Percentiles rank a stretch among this genome's conserved stretches.
Evolutionary conservation across 2,329 filamentous ascomycete genomes (phyloP).

Genomic region (Tolypocladium paradoxum): DNA sequence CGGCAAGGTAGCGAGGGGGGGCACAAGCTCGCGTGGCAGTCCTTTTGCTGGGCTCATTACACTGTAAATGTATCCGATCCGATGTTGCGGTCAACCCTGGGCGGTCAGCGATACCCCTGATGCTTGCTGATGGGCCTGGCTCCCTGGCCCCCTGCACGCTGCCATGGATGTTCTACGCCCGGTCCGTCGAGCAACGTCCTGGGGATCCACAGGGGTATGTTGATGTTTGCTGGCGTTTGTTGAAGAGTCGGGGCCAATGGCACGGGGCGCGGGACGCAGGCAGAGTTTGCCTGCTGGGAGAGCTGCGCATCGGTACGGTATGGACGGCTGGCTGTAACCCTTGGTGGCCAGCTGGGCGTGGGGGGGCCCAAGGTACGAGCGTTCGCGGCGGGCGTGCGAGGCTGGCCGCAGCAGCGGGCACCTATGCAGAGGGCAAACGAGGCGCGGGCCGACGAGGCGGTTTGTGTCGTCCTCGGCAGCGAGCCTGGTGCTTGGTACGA

Average conservation of each 20-base stretch:
- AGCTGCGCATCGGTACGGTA: background rate
- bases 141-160: background rate
- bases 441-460: background rate
- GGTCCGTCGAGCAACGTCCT: background rate
- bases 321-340: background rate
- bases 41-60: constrained; percentile 4
- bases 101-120: constrained; percentile 3
- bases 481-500: too few relatives aligned
- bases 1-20: constrained; percentile 1
- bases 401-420: background rate
- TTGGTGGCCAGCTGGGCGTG: background rate
- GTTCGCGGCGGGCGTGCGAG: background rate
- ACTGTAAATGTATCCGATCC: background rate
- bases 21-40: constrained; percentile 10
- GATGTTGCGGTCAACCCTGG: constrained; percentile 2
- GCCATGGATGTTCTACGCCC: background rate
- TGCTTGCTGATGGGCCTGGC: background rate
- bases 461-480: background rate
- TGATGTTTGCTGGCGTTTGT: background rate
- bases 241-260: background rate
- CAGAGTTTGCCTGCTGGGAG: background rate
- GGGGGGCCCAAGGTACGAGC: background rate
- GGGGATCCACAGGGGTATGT: background rate
- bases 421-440: background rate
- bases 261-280: background rate